A percentile compares a stretch with the other conserved stretches of the same genome.
Conservation (phyloP, 2,329 filamentous ascomycete species). For the Aurifilum marmelostoma region DNA sequence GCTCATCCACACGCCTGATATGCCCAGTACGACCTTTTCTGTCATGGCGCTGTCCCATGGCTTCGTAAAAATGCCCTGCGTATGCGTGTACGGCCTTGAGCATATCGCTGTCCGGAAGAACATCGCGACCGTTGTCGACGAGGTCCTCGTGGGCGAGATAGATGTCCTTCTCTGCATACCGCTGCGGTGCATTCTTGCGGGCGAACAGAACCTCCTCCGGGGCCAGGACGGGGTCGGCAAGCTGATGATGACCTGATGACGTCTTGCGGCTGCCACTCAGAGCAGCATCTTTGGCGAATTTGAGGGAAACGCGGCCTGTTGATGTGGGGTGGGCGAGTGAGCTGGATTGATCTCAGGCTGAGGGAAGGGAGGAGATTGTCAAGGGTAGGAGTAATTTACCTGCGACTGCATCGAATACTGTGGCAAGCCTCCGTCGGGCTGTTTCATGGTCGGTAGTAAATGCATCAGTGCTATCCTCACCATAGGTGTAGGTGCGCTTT, state of each 20-base stretch:
- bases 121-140: constrained; percentile 46
- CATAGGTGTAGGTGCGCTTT: constrained; percentile 31
- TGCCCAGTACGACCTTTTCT: constrained; percentile 20
- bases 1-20: constrained; percentile 48
- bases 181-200: constrained; percentile 63
- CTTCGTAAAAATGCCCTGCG: constrained; percentile 66
- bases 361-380: neutral
- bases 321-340: constrained; percentile 11
- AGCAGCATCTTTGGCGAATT: constrained; percentile 23
- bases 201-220: constrained; percentile 76
- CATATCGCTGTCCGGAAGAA: constrained; percentile 70
- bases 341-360: neutral
- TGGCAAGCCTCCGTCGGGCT: constrained; percentile 47
- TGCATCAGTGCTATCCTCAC: constrained; percentile 27
- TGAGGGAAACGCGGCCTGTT: constrained; percentile 29
- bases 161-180: constrained; percentile 72
- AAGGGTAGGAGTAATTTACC: constrained; percentile 48
- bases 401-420: constrained; percentile 74
- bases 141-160: constrained; percentile 69
- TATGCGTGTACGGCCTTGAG: constrained; percentile 72
- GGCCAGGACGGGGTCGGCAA: constrained; percentile 49
- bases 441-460: constrained; percentile 34
- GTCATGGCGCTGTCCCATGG: constrained; percentile 34
- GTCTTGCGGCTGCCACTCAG: constrained; percentile 26
- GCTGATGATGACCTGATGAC: constrained; percentile 33